Evolutionary conservation across 192 early-diverging fungal genomes (phyloP), one percentile per base, ranked within the genome.

Genomic region (Kappamyces sp.): DNA sequence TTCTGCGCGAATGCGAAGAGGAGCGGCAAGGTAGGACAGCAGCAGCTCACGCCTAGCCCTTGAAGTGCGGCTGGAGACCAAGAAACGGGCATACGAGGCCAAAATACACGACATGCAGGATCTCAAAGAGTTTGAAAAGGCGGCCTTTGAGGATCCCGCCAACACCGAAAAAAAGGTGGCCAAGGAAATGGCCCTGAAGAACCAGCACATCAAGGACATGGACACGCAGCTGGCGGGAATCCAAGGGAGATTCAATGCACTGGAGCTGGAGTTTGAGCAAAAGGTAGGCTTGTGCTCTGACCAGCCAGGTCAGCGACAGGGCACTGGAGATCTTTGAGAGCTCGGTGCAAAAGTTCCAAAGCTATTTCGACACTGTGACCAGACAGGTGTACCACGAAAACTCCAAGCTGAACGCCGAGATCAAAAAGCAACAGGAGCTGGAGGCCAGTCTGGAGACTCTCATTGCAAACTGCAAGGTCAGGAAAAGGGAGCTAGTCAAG

Each of bases 111-210:
- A 54, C 42, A n/a, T 54, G 4, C 38, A 10, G 52, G 52, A 54
- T 33, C 13, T 54, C 38, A 6, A 33, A 54, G 5, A 13, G 10
- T 54, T 54, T 54, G 13, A 46, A 3, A 54, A 54, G 13, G 9
- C n/a, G 42, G 42, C 52, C 5, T 54, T 54, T 54, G 13, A 54
- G 42, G 52, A 54, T 33, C 52, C 52, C n/a, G 42, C 52, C 6
- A 54, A 13, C 32, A 54, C 38, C 13, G 32, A n/a, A 4, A 54
- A 54, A 54, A 54, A 40, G 13, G 42, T 54, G n/a, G 52, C 38
- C 38, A 40, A 13, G 12, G 52, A 54, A 54, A 34, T 54, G 5
- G 13, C 38, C 12, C n/a, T 4, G 42, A 54, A 54, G 52, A 54
- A 54, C 42, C 12, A 54, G 8, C 9, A 54, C 5, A 4, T 54